A percentile compares a stretch with the other conserved stretches of the same genome.
Evolutionary conservation across 2,329 filamentous ascomycete species (phyloP).

Genomic region (Pseudocercospora cruenta): DNA sequence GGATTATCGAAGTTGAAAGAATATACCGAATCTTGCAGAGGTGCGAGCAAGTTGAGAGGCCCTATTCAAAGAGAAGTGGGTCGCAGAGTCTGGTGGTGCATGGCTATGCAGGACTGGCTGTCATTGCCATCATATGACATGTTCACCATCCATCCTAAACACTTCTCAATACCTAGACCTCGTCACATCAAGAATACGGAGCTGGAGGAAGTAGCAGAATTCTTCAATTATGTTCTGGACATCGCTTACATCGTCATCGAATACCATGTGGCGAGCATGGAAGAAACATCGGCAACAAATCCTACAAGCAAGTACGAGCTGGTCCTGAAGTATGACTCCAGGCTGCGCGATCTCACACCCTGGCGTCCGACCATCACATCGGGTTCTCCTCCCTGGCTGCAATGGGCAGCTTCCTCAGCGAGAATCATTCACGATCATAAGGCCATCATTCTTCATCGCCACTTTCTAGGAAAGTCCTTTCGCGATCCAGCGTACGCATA

Average conservation of each 20-base stretch:
- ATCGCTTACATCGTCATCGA: constrained; percentile 10
- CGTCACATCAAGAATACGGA: background rate
- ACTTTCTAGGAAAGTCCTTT: constrained; percentile 12
- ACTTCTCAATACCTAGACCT: constrained; percentile 11
- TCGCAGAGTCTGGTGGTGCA: constrained; percentile 15
- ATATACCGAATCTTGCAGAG: background rate
- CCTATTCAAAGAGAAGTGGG: constrained; percentile 5
- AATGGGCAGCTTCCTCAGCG: background rate
- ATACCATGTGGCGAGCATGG: constrained; percentile 10
- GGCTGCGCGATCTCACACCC: constrained; percentile 3
- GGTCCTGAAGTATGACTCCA: constrained; percentile 14
- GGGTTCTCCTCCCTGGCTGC: background rate
- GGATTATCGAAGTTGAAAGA: constrained; percentile 9
- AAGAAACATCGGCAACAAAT: constrained; percentile 4
- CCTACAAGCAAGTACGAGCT: background rate
- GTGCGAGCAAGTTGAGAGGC: background rate
- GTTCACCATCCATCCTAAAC: constrained; percentile 13
- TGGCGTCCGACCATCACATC: background rate
- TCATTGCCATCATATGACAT: constrained; percentile 12
- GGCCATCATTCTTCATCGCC: constrained; percentile 15
- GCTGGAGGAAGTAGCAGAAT: background rate
- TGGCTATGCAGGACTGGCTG: constrained; percentile 15
- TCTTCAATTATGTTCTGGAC: constrained; percentile 9
- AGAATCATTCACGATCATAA: constrained; percentile 8
- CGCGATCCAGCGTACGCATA: constrained; percentile 10